Evolutionary conservation across 2,329 filamentous ascomycete genomes (phyloP).

Genomic region (Neurospora sp.): DNA sequence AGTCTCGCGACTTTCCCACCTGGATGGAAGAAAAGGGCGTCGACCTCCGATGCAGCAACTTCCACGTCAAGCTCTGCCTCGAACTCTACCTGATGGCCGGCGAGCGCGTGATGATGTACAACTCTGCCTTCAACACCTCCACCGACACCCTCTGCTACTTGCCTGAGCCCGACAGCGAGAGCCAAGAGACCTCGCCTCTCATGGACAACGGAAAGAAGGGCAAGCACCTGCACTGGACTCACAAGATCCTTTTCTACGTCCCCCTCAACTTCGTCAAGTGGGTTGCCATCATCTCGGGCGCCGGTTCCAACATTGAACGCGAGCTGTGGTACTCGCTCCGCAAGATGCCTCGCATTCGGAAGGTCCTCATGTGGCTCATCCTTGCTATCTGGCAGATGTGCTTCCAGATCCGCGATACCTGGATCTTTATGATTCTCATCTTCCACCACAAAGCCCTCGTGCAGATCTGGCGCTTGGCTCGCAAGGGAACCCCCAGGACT

Average conservation of each 20-base stretch:
- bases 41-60: constrained; percentile 20
- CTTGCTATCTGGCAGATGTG: constrained; percentile 24
- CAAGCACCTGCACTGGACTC: constrained; percentile 8
- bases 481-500: constrained; percentile 21
- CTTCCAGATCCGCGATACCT: constrained; percentile 22
- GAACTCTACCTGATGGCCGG: constrained; percentile 11
- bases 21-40: constrained; percentile 18
- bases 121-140: neutral
- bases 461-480: constrained; percentile 23
- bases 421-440: constrained; percentile 23
- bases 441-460: constrained; percentile 24
- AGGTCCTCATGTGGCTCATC: constrained; percentile 16
- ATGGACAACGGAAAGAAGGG: neutral
- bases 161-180: neutral
- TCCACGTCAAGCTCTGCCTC: constrained; percentile 20
- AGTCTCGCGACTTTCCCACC: constrained; percentile 16
- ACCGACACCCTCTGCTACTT: constrained; percentile 1
- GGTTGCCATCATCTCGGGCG: constrained; percentile 25
- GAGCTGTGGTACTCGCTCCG: constrained; percentile 26
- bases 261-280: constrained; percentile 23
- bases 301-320: constrained; percentile 25
- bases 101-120: constrained; percentile 12
- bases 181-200: neutral
- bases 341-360: constrained; percentile 16
- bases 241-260: constrained; percentile 10